Evolutionary conservation across 768 basidiomycete genomes (phyloP), one percentile per base, ranked within the genome.

Genomic region (Tylopilus sp.): DNA sequence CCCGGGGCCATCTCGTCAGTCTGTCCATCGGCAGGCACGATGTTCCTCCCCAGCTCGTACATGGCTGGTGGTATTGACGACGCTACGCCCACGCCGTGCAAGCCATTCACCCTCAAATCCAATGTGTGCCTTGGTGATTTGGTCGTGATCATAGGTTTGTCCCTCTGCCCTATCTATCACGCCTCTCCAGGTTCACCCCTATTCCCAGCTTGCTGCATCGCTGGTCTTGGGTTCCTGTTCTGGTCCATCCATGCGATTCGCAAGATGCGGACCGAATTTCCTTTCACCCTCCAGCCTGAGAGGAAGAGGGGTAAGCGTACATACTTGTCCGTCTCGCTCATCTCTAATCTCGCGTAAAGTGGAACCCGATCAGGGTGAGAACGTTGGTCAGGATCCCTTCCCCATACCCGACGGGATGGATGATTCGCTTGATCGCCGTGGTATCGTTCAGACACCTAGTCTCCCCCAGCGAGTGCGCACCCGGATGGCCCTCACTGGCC

Each of bases 121-220:
- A 53, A 44, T 3, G 56, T 68, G 4, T 65, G 66, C 15, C 15
- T 65, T 4, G 64, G 66, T 0, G 60, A 65, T 47, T 11, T 65
- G 18, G 25, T 65, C 35, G 56, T 50, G 3, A 60, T 68, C 35
- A 3, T 65, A 8, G 66, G 66, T 60, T 28, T 3, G 63, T 51
- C 15, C 17, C n/a, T n/a, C n/a, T n/a, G n/a, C n/a, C n/a, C n/a
- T n/a, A 8, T 22, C 33, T 12, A 18, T 49, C 15, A 18, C 30
- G 2, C 23, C 28, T 5, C 39, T 45, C 21, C 51, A 22, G 9
- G 18, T 20, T 23, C 2, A 3, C 28, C 20, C 44, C 40, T 40
- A 30, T 39, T 28, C 9, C 12, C 28, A 63, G 52, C 48, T 2
- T 65, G 53, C 41, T 42, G 62, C 15, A 15, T 63, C 17, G 56